These are phyloP conservation scores for Penicillium polonicum DNA, from an alignment of 2,329 filamentous ascomycete species.

Conservation along the genomic window DNA sequence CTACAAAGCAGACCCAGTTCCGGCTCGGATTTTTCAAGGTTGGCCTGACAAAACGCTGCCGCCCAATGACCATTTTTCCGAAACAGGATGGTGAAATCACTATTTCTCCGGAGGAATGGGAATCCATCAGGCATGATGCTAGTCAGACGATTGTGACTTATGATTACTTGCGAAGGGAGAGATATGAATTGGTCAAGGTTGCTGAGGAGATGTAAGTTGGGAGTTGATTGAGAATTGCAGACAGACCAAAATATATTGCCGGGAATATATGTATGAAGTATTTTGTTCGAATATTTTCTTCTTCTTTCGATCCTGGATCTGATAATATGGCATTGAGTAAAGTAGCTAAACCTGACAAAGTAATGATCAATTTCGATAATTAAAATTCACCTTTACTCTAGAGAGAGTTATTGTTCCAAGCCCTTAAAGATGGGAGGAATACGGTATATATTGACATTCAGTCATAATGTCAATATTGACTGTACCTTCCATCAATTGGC, in stretches of 20 bases:
- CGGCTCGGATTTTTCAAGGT: slow-evolving; percentile 14
- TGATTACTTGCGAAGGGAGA: not conserved
- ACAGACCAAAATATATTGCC: not conserved
- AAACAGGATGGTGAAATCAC: slow-evolving; percentile 20
- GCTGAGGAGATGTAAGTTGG: not conserved
- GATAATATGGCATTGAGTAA: not conserved
- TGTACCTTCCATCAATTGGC: not conserved
- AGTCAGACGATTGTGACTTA: not conserved
- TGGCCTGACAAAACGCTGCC: slow-evolving; percentile 16
- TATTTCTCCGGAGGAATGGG: slow-evolving; percentile 13
- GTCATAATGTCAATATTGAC: not conserved
- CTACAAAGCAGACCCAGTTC: slow-evolving; percentile 10
- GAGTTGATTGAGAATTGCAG: no score
- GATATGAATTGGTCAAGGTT: not conserved
- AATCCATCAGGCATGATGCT: slow-evolving; percentile 5
- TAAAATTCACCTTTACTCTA: not conserved
- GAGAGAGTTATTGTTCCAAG: not conserved
- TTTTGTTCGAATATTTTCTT: not conserved
- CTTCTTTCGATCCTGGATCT: not conserved
- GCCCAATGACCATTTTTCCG: slow-evolving; percentile 20
- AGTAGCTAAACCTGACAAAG: accelerated
- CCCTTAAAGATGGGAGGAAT: not conserved
- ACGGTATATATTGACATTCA: no score
- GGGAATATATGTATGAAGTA: not conserved
- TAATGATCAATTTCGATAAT: not conserved